A percentile compares a stretch with the other conserved stretches of the same genome.
phyloP scores from a whole-genome alignment of 306 rosid species.

The Pterocarpus santalinus region DNA sequence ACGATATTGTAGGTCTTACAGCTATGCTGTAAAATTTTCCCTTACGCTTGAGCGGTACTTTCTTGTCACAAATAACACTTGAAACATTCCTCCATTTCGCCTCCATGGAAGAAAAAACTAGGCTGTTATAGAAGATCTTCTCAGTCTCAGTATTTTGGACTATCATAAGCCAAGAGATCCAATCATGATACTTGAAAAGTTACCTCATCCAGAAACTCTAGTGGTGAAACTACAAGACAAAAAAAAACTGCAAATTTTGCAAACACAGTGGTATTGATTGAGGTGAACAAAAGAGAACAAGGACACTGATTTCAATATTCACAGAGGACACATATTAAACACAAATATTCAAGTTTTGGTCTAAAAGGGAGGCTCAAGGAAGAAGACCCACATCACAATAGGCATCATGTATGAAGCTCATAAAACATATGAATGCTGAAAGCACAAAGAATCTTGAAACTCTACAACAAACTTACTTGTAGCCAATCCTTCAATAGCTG shows the following conservation, averaged over 20 bases:
- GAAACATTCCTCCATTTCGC: not conserved
- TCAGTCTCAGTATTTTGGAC: not conserved
- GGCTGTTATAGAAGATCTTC: no score
- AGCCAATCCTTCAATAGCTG: constrained; percentile 63
- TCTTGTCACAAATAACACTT: not conserved
- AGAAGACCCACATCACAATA: not conserved
- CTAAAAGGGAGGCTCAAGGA: not conserved
- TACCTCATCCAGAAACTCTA: not conserved
- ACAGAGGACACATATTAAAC: not conserved
- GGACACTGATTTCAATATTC: not conserved
- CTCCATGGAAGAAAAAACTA: no score
- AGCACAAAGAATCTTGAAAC: not conserved
- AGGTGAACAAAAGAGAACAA: not conserved
- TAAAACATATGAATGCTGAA: not conserved
- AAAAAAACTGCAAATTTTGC: not conserved
- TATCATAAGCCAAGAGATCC: not conserved
- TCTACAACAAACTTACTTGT: constrained; percentile 51
- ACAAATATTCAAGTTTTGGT: not conserved
- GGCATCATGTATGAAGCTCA: not conserved
- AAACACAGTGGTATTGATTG: no score
- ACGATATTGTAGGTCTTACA: not conserved
- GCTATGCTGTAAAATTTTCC: no score
- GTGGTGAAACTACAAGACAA: not conserved
- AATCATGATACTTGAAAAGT: no score
- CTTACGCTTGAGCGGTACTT: not conserved